Evolutionary conservation across 768 basidiomycete species (phyloP), one percentile per base, ranked within the genome.

Genomic region (Pleurotus tuber-regium): DNA sequence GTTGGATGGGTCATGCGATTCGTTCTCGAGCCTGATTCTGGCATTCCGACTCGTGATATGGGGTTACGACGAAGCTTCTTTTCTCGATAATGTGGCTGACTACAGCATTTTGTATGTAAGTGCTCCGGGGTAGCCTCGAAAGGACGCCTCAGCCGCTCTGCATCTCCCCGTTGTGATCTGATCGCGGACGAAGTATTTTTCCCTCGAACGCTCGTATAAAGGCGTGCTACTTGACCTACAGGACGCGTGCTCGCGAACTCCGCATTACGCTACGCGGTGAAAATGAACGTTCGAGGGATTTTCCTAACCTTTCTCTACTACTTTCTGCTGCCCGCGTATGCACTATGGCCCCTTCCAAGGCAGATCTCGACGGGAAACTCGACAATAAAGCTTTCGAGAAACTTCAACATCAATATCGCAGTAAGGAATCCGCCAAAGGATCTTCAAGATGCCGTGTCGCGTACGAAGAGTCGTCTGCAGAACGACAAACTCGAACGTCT

Each of bases 401-500:
- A 59, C 24, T 88, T 89, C 61, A 61, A 66, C 51, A 84, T 88
- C 62, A 61, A 67, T 7, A 51, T 80, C 55, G 56, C 66, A n/a
- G 60, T 81, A 29, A 53, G 63, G 19, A 63, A 70, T 39, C 64
- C 79, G 1, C 83, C 86, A 0, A 55, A 64, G 16, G 87, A 89
- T 63, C 71, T 89, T 38, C 52, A 71, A 18, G 77, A 75, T n/a
- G 87, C 87, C 38, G 73, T 82, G 23, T 40, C 62, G 6, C 78
- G 77, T 36, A 79, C 84, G 0, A 73, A 71, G 53, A 31, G 49
- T 2, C 71, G 63, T 54, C 55, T 87, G 21, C 50, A 58, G 14
- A 74, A 67, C 4, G 87, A 88, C 64, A 77, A 80, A 57, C 78
- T 84, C 19, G 73, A 77, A 54, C n/a, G n/a, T n/a, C 78, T 89